Percentiles rank a stretch among this genome's conserved stretches.
These are phyloP conservation scores for Penicillium sp. DNA, from an alignment of 2,329 filamentous ascomycete genomes.

Conservation along the genomic window DNA sequence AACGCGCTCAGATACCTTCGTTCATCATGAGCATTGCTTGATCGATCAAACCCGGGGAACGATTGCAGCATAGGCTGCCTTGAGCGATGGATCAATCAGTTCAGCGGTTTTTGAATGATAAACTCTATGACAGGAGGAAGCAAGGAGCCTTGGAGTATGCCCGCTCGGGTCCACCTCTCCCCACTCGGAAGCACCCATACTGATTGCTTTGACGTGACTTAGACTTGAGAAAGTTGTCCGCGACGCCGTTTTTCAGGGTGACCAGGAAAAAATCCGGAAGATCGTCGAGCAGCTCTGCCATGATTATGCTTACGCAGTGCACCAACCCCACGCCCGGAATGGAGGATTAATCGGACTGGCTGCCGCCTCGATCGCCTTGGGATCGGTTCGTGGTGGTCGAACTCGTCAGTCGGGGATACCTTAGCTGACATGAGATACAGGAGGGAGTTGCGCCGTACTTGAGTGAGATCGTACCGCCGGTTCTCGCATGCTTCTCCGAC, in stretches of 20 bases:
- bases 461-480: conserved; percentile 89
- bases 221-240: conserved; percentile 90
- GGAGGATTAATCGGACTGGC: conserved; percentile 93
- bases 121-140: conserved; percentile 98
- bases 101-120: conserved; percentile 90
- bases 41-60: conserved; percentile 1
- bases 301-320: conserved; percentile 94
- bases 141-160: conserved; percentile 90
- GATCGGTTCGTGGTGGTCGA: conserved; percentile 63
- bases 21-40: conserved; percentile 10
- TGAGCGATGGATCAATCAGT: conserved; percentile 77
- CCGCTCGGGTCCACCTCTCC: neutral
- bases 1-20: neutral
- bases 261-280: conserved; percentile 74
- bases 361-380: conserved; percentile 90
- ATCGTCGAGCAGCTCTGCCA: conserved; percentile 96
- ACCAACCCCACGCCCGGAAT: conserved; percentile 94
- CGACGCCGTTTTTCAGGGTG: conserved; percentile 70
- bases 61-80: conserved; percentile 4
- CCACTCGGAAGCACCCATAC: neutral
- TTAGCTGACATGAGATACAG: conserved; percentile 21
- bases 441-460: conserved; percentile 90
- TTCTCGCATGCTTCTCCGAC: conserved; percentile 94
- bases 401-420: neutral
- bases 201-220: conserved; percentile 8